Evolutionary conservation across 306 rosid species (phyloP), one percentile per base, ranked within the genome.

Genomic region (Glycine latifolia): DNA sequence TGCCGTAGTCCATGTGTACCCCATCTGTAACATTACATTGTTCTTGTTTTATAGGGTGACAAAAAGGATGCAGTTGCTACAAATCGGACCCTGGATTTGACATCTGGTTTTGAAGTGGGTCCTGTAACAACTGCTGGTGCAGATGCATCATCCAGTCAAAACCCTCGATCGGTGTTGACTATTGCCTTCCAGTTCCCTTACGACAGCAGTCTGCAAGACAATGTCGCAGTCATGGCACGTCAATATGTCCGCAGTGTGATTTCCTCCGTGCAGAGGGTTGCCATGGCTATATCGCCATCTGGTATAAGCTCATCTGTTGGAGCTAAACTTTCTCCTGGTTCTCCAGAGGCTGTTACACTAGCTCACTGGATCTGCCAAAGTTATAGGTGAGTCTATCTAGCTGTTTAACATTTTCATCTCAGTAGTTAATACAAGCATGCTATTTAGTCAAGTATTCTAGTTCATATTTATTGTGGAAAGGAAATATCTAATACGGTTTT

Each of bases 151-250:
- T 68, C 91, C 3, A 69, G 90, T 91, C 92, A 86, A 3, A 90
- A 80, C 67, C 55, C 91, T 46, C 89, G 98, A 84, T 93, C 99
- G 0, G 94, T 96, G 83, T 87, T 96, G 86, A 96, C 97, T 12
- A 96, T 96, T 33, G 99, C 99, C 65, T 96, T 96, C 87, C 98
- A 96, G 87, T 92, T 96, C 85, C 98, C 98, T 17, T 94, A 93
- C 2, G 97, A 96, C 82, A 90, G 88, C 76, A 89, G 78, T 79
- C 77, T 94, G 76, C 97, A 93, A 85, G 94, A 96, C 10, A 93
- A 92, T 69, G 94, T 96, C 65, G 90, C 90, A 3, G 73, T 87
- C 68, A 96, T 96, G 98, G 99, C 99, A 53, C 88, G 93, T 0
- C 98, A 96, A 76, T 96, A 96, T 12, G 94, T 96, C 15, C 94